Conservation (phyloP, 306 rosid species). For the Cyamopsis tetragonoloba region DNA sequence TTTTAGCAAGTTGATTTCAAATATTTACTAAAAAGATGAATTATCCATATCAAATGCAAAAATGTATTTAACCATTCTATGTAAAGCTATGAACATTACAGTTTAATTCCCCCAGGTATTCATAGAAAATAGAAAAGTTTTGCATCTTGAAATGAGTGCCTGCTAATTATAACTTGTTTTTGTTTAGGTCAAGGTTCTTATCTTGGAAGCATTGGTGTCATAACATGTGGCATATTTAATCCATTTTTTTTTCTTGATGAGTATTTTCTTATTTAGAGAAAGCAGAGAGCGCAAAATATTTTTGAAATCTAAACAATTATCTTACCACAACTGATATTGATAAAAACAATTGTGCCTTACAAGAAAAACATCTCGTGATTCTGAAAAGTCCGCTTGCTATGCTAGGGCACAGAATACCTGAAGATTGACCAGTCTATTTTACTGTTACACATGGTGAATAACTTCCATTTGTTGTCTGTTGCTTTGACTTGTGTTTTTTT, state of each 20-base stretch:
- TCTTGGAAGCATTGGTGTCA: neutral
- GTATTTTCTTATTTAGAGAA: neutral
- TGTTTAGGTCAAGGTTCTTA: neutral
- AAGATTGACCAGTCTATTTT: neutral
- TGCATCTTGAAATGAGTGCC: neutral
- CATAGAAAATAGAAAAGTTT: neutral
- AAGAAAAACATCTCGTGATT: neutral
- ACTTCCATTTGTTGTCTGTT: neutral
- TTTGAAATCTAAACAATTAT: neutral
- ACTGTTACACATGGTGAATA: neutral
- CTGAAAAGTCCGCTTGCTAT: neutral
- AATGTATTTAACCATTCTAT: neutral
- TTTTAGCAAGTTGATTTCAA: neutral
- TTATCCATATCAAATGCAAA: neutral
- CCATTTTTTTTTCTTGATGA: neutral
- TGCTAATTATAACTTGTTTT: neutral
- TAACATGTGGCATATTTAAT: neutral
- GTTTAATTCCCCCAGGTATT: conserved; percentile 7
- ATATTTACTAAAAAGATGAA: conserved; percentile 1
- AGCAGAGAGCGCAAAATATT: neutral
- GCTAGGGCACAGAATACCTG: neutral
- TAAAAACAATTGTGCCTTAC: neutral
- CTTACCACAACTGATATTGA: neutral
- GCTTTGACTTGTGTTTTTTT: neutral
- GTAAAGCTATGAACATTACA: neutral